Evolutionary conservation across 805 yeast species (phyloP).

Genomic region (Schwanniomyces yamadae): DNA sequence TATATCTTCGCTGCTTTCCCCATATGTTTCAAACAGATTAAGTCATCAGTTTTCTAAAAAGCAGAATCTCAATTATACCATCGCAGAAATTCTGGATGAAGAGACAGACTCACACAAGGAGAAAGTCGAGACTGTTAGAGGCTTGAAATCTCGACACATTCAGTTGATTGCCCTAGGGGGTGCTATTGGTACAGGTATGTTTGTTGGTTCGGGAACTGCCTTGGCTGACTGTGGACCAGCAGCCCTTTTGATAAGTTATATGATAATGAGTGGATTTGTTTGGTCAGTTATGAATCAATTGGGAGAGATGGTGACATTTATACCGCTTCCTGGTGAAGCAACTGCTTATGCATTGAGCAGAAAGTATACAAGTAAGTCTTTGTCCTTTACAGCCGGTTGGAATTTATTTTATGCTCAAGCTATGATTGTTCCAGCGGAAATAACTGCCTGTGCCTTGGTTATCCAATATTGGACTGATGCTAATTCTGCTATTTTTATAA

Average conservation of each 20-base stretch:
- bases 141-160: conserved; percentile 30
- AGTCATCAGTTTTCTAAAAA: no score
- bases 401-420: conserved; percentile 19
- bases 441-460: conserved; percentile 22
- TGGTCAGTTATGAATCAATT: conserved; percentile 17
- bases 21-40: no score
- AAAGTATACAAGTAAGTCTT: conserved; percentile 11
- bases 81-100: no score
- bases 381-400: conserved; percentile 19
- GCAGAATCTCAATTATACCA: no score
- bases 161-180: conserved; percentile 43
- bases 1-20: no score
- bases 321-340: conserved; percentile 19
- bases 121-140: conserved; percentile 13
- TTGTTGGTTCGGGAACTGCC: conserved; percentile 26
- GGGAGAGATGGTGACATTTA: conserved; percentile 17
- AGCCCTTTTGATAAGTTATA: conserved; percentile 9
- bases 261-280: conserved; percentile 18
- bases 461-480: conserved; percentile 26
- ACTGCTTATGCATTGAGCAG: conserved; percentile 11
- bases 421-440: conserved; percentile 20
- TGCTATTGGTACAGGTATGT: conserved; percentile 32
- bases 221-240: conserved; percentile 34
- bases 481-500: conserved; percentile 46
- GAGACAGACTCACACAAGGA: no score